Conservation (phyloP, 2,329 filamentous ascomycete species). For the Penicillium aurantiogriseum region DNA sequence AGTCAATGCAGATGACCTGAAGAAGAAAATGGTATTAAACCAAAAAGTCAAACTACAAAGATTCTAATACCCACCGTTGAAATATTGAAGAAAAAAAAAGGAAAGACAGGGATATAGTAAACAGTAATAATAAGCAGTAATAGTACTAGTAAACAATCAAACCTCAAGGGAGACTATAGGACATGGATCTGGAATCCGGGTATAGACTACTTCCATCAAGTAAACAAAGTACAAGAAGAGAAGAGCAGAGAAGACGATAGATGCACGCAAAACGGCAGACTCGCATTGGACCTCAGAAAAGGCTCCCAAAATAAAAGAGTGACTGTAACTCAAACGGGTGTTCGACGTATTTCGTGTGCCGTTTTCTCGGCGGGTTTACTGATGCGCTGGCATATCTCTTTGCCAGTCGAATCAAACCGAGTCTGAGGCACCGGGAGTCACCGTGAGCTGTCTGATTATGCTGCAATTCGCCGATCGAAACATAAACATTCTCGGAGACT, state of each 20-base stretch:
- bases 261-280: not conserved
- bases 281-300: not conserved
- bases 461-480: conserved; percentile 35
- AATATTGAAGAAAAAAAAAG: not conserved
- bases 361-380: conserved; percentile 27
- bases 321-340: conserved; percentile 1
- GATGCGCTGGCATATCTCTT: conserved; percentile 88
- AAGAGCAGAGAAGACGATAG: not conserved
- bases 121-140: not conserved
- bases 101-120: not conserved
- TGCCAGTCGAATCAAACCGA: conserved; percentile 60
- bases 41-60: not conserved
- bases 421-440: conserved; percentile 14
- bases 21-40: conserved; percentile 4
- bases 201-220: conserved; percentile 1
- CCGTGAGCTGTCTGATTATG: conserved; percentile 7
- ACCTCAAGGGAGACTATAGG: not conserved
- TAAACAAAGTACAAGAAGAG: not conserved
- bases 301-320: not conserved
- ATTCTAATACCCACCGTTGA: conserved; percentile 8
- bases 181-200: not conserved
- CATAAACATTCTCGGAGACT: conserved; percentile 13
- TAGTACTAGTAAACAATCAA: not conserved
- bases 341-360: not conserved
- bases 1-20: conserved; percentile 17